Percentiles rank a stretch among this genome's conserved stretches.
These are phyloP conservation scores for Tulasnella sp. DNA, from an alignment of 768 basidiomycete genomes.

Conservation along the genomic window DNA sequence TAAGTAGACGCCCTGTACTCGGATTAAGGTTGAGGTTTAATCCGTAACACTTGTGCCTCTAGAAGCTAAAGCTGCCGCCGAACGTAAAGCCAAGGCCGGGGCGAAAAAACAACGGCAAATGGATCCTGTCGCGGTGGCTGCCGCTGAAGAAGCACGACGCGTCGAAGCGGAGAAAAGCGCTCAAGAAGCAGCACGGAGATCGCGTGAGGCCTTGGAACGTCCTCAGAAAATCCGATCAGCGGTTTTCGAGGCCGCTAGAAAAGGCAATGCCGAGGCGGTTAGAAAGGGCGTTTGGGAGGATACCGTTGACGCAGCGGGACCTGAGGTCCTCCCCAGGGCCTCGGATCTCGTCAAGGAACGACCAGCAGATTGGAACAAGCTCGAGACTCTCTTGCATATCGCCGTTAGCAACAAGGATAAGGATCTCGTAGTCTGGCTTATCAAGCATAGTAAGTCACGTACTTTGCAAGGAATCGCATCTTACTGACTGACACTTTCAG, in stretches of 20 bases:
- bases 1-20: neutral
- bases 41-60: neutral
- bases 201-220: constrained; percentile 31
- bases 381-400: constrained; percentile 62
- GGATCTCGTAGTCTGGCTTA: constrained; percentile 55
- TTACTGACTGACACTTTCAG: constrained; percentile 27
- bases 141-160: neutral
- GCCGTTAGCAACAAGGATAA: constrained; percentile 43
- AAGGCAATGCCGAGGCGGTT: constrained; percentile 40
- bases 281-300: constrained; percentile 60
- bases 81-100: constrained; percentile 42
- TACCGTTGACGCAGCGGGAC: constrained; percentile 56
- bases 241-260: constrained; percentile 54
- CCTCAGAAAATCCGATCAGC: constrained; percentile 47
- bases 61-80: constrained; percentile 20
- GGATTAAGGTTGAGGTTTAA: neutral
- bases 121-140: constrained; percentile 20
- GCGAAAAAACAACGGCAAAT: constrained; percentile 23
- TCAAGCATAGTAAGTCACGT: constrained; percentile 48
- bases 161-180: neutral
- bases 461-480: constrained; percentile 7
- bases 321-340: constrained; percentile 49
- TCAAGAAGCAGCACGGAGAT: constrained; percentile 30
- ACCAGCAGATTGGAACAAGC: constrained; percentile 37
- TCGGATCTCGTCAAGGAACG: constrained; percentile 30